Percentiles rank a stretch among this genome's conserved stretches.
Conservation (phyloP, 805 yeast genomes). For the Cyberlindnera suaveolens region DNA sequence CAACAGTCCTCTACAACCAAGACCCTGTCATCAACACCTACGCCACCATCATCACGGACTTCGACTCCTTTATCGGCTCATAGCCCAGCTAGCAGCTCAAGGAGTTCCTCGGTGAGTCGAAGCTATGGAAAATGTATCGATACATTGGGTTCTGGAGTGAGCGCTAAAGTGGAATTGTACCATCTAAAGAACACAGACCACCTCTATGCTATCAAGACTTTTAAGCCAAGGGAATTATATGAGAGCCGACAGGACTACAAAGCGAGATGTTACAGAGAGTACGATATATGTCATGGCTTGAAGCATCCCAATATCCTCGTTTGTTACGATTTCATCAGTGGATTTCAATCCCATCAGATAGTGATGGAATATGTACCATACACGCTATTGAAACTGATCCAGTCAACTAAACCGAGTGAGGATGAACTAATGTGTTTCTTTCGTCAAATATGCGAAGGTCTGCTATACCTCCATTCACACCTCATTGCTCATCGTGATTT, state of each 20-base stretch:
- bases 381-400: conserved; percentile 83
- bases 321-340: conserved; percentile 67
- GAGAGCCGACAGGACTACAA: conserved; percentile 65
- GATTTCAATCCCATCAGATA: conserved; percentile 49
- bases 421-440: conserved; percentile 73
- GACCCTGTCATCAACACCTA: no score
- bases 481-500: conserved; percentile 90
- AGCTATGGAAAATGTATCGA: conserved; percentile 15
- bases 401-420: conserved; percentile 65
- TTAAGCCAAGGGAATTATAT: conserved; percentile 35
- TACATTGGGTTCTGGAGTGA: conserved; percentile 26
- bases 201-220: conserved; percentile 39
- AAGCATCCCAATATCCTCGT: conserved; percentile 68
- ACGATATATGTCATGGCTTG: conserved; percentile 62
- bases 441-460: conserved; percentile 72
- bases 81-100: background rate
- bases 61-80: background rate
- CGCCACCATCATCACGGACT: background rate
- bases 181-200: conserved; percentile 11
- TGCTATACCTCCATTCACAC: conserved; percentile 59
- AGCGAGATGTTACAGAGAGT: conserved; percentile 71
- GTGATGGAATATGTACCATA: conserved; percentile 88
- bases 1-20: no score
- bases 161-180: conserved; percentile 31
- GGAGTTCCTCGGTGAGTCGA: background rate